phyloP scores from a whole-genome alignment of 2,329 filamentous ascomycete species.

The Fusarium caatingaense region DNA sequence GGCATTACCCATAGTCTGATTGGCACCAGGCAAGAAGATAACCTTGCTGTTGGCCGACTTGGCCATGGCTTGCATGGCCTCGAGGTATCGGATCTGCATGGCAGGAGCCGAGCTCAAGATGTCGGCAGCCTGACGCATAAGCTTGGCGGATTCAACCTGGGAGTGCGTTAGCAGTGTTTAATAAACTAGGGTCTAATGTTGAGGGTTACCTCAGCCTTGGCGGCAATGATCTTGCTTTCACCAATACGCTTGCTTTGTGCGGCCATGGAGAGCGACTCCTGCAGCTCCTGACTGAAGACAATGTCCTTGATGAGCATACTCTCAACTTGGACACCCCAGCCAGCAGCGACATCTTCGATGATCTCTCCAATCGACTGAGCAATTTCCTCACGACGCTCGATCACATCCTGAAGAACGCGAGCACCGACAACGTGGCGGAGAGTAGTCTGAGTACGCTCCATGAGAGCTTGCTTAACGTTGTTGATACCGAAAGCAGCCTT shows the following conservation, averaged over 20 bases:
- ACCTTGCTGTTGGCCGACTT: constrained; percentile 92
- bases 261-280: constrained; percentile 97
- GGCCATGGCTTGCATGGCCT: constrained; percentile 99
- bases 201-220: constrained; percentile 78
- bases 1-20: constrained; percentile 65
- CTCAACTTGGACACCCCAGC: constrained; percentile 97
- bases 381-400: constrained; percentile 97
- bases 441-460: constrained; percentile 98
- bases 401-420: constrained; percentile 95
- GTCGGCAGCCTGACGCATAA: constrained; percentile 93
- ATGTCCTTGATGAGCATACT: constrained; percentile 99
- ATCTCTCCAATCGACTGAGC: constrained; percentile 96
- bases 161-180: neutral
- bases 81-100: constrained; percentile 98
- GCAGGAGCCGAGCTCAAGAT: constrained; percentile 91
- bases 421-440: constrained; percentile 96
- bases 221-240: constrained; percentile 98
- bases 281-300: constrained; percentile 93
- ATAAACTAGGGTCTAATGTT: neutral
- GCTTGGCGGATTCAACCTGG: constrained; percentile 88
- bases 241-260: constrained; percentile 98
- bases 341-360: constrained; percentile 92
- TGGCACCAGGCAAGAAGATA: constrained; percentile 78
- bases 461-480: constrained; percentile 93
- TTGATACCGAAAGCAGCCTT: constrained; percentile 97